Evolutionary conservation across 2,329 filamentous ascomycete species (phyloP), one percentile per base, ranked within the genome.

Genomic region (Neophaeococcomyces aloes): DNA sequence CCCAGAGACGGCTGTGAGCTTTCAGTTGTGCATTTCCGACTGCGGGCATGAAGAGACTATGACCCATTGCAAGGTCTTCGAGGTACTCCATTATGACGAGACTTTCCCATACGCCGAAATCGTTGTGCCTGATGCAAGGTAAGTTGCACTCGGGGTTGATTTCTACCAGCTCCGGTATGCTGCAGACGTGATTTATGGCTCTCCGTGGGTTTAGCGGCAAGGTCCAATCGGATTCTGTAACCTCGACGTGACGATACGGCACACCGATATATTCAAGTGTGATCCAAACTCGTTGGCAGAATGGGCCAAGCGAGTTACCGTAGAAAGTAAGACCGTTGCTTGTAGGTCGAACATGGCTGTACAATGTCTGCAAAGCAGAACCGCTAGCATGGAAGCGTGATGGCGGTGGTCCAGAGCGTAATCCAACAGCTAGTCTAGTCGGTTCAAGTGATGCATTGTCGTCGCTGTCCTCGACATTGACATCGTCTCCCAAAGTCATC

Each of bases 231-330:
- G 15, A 18, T 27, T 34, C 31, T 14, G 17, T 35, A 3, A 86
- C 79, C 62, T 94, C 86, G 54, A 86, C 80, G 62, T 93, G 94
- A 59, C 93, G 84, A 58, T 94, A 94, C 29, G 75, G 67, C 7
- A 91, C 71, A 14, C 76, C 74, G 60, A 91, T 91, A 55, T 79
- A 70, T 61, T 94, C 86, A 29, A 94, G 71, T 1, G 86, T 83
- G 51, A 94, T 91, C 86, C 86, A 94, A 19, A 91, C 83, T 14
- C 86, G 78, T 59, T 93, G 86, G 1, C 86, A 86, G 59, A 89
- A 91, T 19, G 86, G 86, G 57, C 86, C 93, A 61, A 87, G 91
- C 59, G 83, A 88, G 54, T 81, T 83, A 21, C 84, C 84, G 59
- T 82, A 93, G 2, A 94, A 68, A 61, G 86, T 88, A 38, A 93